Conservation (phyloP, 2,329 filamentous ascomycete species). For the Calonectria pteridis region DNA sequence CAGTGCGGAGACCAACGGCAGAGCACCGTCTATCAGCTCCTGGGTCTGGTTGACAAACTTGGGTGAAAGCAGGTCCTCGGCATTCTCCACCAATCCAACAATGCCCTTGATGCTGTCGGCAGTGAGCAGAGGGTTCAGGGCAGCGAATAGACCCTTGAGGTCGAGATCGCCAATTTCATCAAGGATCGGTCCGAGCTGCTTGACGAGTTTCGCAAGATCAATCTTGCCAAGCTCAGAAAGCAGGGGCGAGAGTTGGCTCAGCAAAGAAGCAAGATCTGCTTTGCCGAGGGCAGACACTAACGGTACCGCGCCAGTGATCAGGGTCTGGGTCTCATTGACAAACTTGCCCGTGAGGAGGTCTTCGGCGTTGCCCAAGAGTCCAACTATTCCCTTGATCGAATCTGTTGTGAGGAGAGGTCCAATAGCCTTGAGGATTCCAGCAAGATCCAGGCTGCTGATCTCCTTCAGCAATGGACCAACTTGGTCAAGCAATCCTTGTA, state of each 20-base stretch:
- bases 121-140: conserved; percentile 50
- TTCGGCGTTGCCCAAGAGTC: conserved; percentile 47
- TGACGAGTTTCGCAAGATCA: conserved; percentile 45
- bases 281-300: conserved; percentile 38
- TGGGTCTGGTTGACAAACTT: conserved; percentile 49
- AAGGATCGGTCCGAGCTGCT: conserved; percentile 46
- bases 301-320: conserved; percentile 45
- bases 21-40: conserved; percentile 50
- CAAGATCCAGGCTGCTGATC: conserved; percentile 47
- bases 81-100: conserved; percentile 50
- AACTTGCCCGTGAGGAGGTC: conserved; percentile 44
- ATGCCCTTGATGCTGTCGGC: conserved; percentile 49
- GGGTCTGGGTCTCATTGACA: conserved; percentile 44
- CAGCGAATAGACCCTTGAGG: conserved; percentile 48
- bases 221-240: conserved; percentile 48
- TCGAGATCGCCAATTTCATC: conserved; percentile 48
- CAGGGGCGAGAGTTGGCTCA: conserved; percentile 46
- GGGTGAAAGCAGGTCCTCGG: conserved; percentile 48
- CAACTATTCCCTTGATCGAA: conserved; percentile 47
- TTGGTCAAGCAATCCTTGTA: conserved; percentile 49
- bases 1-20: conserved; percentile 52
- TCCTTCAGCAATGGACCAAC: conserved; percentile 51
- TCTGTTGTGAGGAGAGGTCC: conserved; percentile 45
- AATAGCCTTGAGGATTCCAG: conserved; percentile 44
- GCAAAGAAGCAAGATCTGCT: conserved; percentile 41